A percentile compares a stretch with the other conserved stretches of the same genome.
These are phyloP conservation scores for Pleurotus djamor DNA, from an alignment of 768 basidiomycete species.

Conservation along the genomic window DNA sequence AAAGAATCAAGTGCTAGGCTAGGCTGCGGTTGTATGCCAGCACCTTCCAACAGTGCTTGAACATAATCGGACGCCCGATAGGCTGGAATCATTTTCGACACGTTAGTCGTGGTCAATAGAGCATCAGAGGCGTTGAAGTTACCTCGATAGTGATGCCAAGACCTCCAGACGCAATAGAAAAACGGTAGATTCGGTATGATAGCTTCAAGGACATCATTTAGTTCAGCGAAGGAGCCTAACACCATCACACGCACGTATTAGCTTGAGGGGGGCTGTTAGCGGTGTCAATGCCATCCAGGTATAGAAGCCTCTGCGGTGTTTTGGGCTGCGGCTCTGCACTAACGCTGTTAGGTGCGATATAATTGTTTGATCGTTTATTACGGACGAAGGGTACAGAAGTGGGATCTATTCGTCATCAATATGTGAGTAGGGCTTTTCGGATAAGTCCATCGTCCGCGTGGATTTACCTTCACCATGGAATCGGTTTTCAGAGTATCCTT, in stretches of 20 bases:
- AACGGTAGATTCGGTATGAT: slow-evolving; percentile 83
- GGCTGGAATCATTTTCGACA: slow-evolving; percentile 32
- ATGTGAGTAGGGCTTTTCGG: not conserved
- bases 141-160: slow-evolving; percentile 87
- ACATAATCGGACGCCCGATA: slow-evolving; percentile 73
- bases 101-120: not conserved
- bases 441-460: not conserved
- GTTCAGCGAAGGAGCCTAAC: not conserved
- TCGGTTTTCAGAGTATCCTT: slow-evolving; percentile 15
- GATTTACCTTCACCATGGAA: not conserved
- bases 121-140: not conserved
- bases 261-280: slow-evolving; percentile 70
- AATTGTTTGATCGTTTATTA: slow-evolving; percentile 28
- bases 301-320: slow-evolving; percentile 64
- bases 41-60: slow-evolving; percentile 52
- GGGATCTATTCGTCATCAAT: slow-evolving; percentile 48
- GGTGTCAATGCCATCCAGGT: slow-evolving; percentile 68
- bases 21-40: slow-evolving; percentile 53
- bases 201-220: slow-evolving; percentile 35
- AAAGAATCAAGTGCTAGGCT: slow-evolving; percentile 54
- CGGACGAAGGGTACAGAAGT: slow-evolving; percentile 56
- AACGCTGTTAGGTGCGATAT: slow-evolving; percentile 49
- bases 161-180: slow-evolving; percentile 83
- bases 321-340: slow-evolving; percentile 53
- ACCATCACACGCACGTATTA: slow-evolving; percentile 59